These are phyloP conservation scores for Trametes coccinea DNA, from an alignment of 768 basidiomycete species.

Conservation along the genomic window DNA sequence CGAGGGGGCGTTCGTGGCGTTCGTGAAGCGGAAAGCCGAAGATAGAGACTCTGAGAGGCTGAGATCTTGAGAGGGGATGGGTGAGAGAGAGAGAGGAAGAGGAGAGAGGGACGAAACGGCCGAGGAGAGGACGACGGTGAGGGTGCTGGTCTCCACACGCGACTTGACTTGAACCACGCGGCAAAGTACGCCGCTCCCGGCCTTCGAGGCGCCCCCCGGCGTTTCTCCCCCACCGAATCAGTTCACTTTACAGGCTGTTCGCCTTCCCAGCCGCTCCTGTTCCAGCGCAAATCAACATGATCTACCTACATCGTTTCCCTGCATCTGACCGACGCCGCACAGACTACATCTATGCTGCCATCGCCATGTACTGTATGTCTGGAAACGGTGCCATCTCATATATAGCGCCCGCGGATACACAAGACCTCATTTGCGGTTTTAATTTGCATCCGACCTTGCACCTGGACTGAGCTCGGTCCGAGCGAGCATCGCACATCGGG, in stretches of 20 bases:
- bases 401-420: no score
- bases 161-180: slow-evolving; percentile 11
- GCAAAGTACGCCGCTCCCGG: neutral
- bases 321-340: neutral
- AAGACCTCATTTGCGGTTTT: no score
- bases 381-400: no score
- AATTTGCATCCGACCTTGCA: no score
- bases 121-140: no score
- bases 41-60: neutral
- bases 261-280: neutral
- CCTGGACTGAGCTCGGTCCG: no score
- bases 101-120: neutral
- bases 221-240: neutral
- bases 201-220: neutral
- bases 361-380: no score
- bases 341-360: no score
- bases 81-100: neutral
- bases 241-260: neutral
- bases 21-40: neutral
- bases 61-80: neutral
- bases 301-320: neutral
- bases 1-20: slow-evolving; percentile 8
- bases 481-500: no score
- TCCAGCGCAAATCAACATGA: neutral
- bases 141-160: neutral